Conservation (phyloP, 2,329 filamentous ascomycete species). For the Gliomastix tumulicola region DNA sequence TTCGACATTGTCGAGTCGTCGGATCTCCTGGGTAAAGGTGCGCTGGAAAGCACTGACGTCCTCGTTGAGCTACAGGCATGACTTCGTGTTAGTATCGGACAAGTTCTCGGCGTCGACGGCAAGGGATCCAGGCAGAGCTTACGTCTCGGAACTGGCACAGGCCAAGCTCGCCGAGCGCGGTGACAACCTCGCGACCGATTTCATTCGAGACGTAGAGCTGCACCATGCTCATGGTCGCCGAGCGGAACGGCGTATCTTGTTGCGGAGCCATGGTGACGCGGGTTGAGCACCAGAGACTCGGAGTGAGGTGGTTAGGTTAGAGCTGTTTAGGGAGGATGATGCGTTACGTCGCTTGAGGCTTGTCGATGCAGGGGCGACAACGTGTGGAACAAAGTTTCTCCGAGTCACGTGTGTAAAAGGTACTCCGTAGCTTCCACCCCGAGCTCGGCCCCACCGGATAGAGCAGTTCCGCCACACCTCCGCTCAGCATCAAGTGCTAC, state of each 20-base stretch:
- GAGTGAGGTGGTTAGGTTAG: constrained; percentile 8
- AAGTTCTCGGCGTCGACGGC: neutral
- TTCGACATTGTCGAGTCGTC: constrained; percentile 95
- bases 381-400: neutral
- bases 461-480: neutral
- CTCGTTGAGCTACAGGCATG: constrained; percentile 69
- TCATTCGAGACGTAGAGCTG: constrained; percentile 99
- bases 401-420: neutral
- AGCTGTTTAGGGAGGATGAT: constrained; percentile 1
- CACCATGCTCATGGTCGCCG: constrained; percentile 99
- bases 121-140: constrained; percentile 28
- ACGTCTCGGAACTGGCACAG: constrained; percentile 97
- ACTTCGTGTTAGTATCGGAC: constrained; percentile 7
- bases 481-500: neutral
- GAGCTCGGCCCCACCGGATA: too few relatives aligned
- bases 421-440: too few relatives aligned
- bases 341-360: constrained; percentile 4
- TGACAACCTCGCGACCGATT: constrained; percentile 96
- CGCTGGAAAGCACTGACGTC: constrained; percentile 92
- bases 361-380: too few relatives aligned
- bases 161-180: constrained; percentile 90
- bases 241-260: constrained; percentile 97
- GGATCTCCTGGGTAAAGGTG: constrained; percentile 96
- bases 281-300: constrained; percentile 17
- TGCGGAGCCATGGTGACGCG: constrained; percentile 48